A percentile compares a stretch with the other conserved stretches of the same genome.
phyloP scores from a whole-genome alignment of 306 rosid species.

The Dryas drummondii region DNA sequence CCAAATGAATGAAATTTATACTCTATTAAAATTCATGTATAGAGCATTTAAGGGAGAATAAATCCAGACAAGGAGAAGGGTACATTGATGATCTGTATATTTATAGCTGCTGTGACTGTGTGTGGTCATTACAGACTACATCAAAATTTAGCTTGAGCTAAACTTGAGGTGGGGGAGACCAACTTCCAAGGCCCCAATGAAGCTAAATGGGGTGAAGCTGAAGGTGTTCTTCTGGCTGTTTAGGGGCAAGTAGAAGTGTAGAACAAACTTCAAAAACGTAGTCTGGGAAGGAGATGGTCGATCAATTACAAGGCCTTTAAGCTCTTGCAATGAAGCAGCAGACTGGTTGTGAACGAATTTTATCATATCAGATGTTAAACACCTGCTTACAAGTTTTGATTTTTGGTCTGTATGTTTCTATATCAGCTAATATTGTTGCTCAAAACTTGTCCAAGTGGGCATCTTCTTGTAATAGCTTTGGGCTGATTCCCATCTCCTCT shows the following conservation, averaged over 20 bases:
- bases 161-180: too few species aligned
- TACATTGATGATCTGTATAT: neutral
- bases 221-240: neutral
- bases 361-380: too few species aligned
- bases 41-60: constrained; percentile 44
- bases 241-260: too few species aligned
- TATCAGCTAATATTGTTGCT: too few species aligned
- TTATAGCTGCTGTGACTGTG: too few species aligned
- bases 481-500: neutral
- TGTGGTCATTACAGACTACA: neutral
- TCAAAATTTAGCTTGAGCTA: neutral
- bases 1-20: constrained; percentile 48
- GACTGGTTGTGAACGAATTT: neutral
- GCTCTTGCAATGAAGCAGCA: neutral
- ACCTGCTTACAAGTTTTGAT: too few species aligned
- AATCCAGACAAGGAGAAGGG: constrained; percentile 1
- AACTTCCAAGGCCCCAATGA: too few species aligned
- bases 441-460: too few species aligned
- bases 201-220: neutral
- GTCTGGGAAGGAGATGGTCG: too few species aligned
- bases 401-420: too few species aligned
- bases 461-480: neutral
- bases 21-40: constrained; percentile 35
- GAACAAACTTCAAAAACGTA: too few species aligned
- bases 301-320: neutral